Conservation (phyloP, 345 rosid species). For the Camelina hispida region DNA sequence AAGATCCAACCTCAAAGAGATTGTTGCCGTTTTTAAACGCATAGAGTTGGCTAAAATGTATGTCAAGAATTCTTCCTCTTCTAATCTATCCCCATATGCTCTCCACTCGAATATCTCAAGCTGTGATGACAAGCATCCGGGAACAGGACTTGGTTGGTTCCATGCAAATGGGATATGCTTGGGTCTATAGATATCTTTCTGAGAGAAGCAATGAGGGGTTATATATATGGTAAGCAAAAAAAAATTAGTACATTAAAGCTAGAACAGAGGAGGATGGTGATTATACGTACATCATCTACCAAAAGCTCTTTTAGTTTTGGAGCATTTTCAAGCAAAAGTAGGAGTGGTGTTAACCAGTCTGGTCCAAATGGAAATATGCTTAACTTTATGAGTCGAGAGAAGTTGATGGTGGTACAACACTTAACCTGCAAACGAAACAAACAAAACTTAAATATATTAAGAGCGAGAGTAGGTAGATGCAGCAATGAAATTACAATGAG, state of each 20-base stretch:
- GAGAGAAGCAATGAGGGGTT: neutral
- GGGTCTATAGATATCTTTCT: neutral
- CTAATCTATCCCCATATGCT: neutral
- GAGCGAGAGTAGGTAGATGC: neutral
- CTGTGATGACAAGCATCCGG: neutral
- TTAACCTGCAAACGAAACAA: neutral
- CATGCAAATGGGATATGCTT: neutral
- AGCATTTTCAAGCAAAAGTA: neutral
- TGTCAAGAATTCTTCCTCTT: constrained; percentile 1
- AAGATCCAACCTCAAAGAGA: neutral
- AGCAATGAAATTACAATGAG: neutral
- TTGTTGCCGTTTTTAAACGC: neutral
- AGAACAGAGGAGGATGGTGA: neutral
- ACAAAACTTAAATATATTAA: neutral
- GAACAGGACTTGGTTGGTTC: neutral
- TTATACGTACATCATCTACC: neutral
- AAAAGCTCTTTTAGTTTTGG: neutral
- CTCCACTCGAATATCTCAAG: neutral
- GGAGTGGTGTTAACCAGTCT: neutral
- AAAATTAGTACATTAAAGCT: neutral
- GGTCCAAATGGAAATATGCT: neutral
- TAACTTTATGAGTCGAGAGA: neutral
- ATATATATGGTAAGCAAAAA: neutral
- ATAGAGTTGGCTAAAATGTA: neutral
- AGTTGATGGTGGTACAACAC: neutral